phyloP scores from a whole-genome alignment of 148 eudicot species.

The Vaccinium corymbosum region DNA sequence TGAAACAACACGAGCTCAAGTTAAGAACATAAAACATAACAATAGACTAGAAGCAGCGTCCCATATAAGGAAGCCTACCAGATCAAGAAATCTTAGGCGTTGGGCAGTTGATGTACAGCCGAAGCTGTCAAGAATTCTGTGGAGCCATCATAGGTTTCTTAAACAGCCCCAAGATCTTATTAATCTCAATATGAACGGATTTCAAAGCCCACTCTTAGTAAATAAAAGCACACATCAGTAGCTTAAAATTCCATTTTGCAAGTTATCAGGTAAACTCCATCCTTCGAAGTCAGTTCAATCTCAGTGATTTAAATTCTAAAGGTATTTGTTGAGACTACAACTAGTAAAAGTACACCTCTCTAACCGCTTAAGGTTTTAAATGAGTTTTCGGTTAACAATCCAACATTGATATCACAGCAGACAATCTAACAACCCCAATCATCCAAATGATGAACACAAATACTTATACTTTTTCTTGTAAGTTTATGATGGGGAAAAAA shows the following conservation, averaged over 20 bases:
- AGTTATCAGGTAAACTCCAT: neutral
- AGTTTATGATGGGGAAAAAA: neutral
- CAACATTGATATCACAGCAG: neutral
- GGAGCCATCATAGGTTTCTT: constrained; percentile 3
- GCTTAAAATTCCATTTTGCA: neutral
- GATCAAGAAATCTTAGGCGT: neutral
- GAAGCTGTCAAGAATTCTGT: constrained; percentile 1
- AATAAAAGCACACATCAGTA: neutral
- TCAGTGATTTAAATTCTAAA: neutral
- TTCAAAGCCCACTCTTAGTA: neutral
- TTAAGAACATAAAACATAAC: neutral
- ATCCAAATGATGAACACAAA: neutral
- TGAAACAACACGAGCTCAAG: neutral
- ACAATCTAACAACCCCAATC: neutral
- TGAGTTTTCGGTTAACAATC: neutral
- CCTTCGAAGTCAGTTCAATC: neutral
- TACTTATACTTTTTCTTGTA: neutral
- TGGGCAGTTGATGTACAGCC: neutral
- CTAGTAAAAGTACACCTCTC: neutral
- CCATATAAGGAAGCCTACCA: neutral
- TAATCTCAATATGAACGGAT: neutral
- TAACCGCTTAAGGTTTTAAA: neutral
- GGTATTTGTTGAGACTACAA: neutral
- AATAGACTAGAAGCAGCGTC: constrained; percentile 14
- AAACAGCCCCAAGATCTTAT: neutral